Evolutionary conservation across 1,284 basidiomycete genomes (phyloP), one percentile per base, ranked within the genome.

Genomic region (Pseudozyma sp.): DNA sequence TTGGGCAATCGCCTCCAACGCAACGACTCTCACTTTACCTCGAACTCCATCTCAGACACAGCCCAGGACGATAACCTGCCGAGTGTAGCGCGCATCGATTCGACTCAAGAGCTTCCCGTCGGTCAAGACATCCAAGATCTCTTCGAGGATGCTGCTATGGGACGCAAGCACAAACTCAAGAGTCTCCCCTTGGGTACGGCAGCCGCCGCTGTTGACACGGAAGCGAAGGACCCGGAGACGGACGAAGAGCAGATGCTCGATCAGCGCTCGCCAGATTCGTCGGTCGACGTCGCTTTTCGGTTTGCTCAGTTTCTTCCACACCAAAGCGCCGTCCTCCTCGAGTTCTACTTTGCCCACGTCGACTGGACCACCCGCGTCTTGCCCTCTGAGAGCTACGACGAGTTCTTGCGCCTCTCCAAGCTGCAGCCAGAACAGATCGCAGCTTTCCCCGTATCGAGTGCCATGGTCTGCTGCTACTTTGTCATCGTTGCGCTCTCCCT

Each of bases 401-500:
- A 63, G 7, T 72, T 72, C 49, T 35, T 56, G 19, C 54, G 46
- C 7, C 62, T 79, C 13, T 62, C 75, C 10, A 64, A 57, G 35
- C 54, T 81, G 50, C 62, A 75, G 37, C 56, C 70, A 14, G 69
- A 72, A 24, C 65, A 78, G 42, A 48, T 68, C 16, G 76, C 78
- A 5, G 64, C 79, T 3, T 65, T 66, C 19, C 60, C 68, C 35
- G 59, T 80, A 34, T 71, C 79, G 24, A 74, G 75, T 17, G 67
- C 77, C n/a, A 59, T 73, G 46, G 63, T 83, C 40, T 78, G 73
- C 30, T 68, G 78, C 45, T 76, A 79, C 50, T 78, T 81, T 50
- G 75, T 82, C 63, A 77, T 82, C 39, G 56, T 82, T 14, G 79
- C 78, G 34, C 54, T 82, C 34, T 72, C 81, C 0, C 68, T 81